Evolutionary conservation across 2,329 filamentous ascomycete genomes (phyloP).

Genomic region (Pochonia chlamydosporia): DNA sequence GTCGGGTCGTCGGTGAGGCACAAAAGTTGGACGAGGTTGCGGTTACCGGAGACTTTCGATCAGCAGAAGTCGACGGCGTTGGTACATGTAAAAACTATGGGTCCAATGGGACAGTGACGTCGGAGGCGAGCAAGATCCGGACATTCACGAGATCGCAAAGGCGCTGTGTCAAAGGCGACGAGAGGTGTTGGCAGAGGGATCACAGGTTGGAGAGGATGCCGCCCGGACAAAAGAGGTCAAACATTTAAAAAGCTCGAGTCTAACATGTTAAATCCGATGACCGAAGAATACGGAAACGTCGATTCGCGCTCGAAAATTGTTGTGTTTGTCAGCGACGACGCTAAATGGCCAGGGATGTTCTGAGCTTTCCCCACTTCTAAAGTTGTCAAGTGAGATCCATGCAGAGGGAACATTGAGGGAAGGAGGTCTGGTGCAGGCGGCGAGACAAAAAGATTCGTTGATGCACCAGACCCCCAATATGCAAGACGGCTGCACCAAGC

Average conservation of each 20-base stretch:
- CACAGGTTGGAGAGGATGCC: background rate
- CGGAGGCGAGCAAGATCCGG: background rate
- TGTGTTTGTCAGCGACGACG: constrained; percentile 10
- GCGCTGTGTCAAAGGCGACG: background rate
- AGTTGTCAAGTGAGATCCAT: too few species aligned
- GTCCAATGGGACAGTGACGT: constrained; percentile 5
- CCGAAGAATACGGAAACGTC: constrained; percentile 1
- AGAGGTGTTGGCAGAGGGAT: too few species aligned
- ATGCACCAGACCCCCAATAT: too few species aligned
- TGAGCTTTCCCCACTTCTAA: too few species aligned
- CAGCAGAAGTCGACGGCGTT: background rate
- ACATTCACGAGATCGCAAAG: background rate
- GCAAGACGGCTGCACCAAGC: too few species aligned
- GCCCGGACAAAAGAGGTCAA: background rate
- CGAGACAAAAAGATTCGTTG: too few species aligned
- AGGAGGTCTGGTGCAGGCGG: too few species aligned
- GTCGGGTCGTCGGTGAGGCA: constrained; percentile 13
- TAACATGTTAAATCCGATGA: background rate
- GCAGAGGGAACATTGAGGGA: too few species aligned
- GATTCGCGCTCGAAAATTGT: background rate
- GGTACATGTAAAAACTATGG: background rate
- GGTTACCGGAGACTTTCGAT: background rate
- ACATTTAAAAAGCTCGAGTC: background rate
- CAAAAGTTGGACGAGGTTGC: background rate
- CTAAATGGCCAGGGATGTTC: constrained; percentile 3